phyloP scores from a whole-genome alignment of 192 early-diverging fungal species.

The Coemansia biformis region DNA sequence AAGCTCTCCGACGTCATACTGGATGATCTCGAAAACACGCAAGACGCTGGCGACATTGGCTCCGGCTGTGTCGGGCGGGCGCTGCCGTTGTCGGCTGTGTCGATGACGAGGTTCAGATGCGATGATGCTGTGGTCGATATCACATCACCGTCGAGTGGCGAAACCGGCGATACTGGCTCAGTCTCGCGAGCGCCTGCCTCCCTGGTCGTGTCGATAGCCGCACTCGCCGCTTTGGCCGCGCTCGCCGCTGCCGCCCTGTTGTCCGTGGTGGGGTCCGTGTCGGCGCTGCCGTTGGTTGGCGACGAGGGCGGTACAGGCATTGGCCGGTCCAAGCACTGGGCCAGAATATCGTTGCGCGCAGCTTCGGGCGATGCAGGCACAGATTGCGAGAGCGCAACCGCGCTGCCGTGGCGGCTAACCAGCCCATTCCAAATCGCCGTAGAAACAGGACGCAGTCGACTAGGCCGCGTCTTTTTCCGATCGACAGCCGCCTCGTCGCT shows the following conservation, averaged over 20 bases:
- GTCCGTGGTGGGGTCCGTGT: no score
- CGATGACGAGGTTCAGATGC: slow-evolving; percentile 4
- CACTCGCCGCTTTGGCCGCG: no score
- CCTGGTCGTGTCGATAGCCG: no score
- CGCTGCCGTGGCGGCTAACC: background rate
- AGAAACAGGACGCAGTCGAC: slow-evolving; percentile 1
- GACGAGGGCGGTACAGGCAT: slow-evolving; percentile 1
- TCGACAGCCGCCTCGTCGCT: background rate
- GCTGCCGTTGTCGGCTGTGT: background rate
- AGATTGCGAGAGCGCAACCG: slow-evolving; percentile 5
- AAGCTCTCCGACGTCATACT: background rate
- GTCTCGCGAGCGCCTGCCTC: no score
- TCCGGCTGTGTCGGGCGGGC: background rate
- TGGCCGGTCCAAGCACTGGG: background rate
- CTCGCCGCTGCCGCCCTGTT: no score
- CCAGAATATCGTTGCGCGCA: background rate
- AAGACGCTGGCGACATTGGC: background rate
- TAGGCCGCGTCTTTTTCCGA: background rate
- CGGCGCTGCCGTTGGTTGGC: background rate
- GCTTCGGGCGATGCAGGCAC: slow-evolving; percentile 6
- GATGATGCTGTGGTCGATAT: background rate
- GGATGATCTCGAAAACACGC: background rate
- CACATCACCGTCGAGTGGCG: background rate
- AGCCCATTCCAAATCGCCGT: slow-evolving; percentile 4
- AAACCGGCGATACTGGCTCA: no score